These are phyloP conservation scores for Russula compacta DNA, from an alignment of 768 basidiomycete genomes.

Conservation along the genomic window DNA sequence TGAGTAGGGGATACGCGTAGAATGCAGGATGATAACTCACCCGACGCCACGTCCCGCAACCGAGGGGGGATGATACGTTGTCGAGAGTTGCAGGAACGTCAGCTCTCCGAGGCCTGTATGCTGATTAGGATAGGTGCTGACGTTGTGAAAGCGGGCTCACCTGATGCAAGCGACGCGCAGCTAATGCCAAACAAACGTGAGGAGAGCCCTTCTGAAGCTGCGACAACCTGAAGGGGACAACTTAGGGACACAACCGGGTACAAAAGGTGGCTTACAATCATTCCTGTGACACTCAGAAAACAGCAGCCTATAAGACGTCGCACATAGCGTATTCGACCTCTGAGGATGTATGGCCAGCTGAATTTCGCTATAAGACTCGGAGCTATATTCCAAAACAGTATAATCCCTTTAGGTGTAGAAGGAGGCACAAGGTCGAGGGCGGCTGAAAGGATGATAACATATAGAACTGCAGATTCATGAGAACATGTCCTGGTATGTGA, in stretches of 20 bases:
- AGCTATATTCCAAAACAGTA: slow-evolving; percentile 91
- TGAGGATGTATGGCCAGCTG: slow-evolving; percentile 86
- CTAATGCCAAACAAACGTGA: slow-evolving; percentile 18
- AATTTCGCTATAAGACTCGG: slow-evolving; percentile 83
- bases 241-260: no score
- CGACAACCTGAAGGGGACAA: slow-evolving; percentile 15
- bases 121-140: background rate
- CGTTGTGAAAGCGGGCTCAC: background rate
- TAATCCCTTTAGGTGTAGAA: slow-evolving; percentile 88
- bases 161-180: slow-evolving; percentile 11
- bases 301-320: slow-evolving; percentile 71
- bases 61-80: slow-evolving; percentile 61
- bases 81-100: slow-evolving; percentile 90
- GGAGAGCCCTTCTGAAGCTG: slow-evolving; percentile 12
- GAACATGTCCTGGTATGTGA: background rate
- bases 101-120: slow-evolving; percentile 78
- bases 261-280: slow-evolving; percentile 54
- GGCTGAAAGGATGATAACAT: slow-evolving; percentile 94
- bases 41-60: slow-evolving; percentile 75
- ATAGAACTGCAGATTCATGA: slow-evolving; percentile 50
- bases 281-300: slow-evolving; percentile 65
- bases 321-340: slow-evolving; percentile 76
- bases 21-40: slow-evolving; percentile 29
- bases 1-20: background rate
- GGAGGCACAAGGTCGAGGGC: slow-evolving; percentile 91